A percentile compares a stretch with the other conserved stretches of the same genome.
Conservation (phyloP, 257 asterid species). For the Salvia rosmarinus region DNA sequence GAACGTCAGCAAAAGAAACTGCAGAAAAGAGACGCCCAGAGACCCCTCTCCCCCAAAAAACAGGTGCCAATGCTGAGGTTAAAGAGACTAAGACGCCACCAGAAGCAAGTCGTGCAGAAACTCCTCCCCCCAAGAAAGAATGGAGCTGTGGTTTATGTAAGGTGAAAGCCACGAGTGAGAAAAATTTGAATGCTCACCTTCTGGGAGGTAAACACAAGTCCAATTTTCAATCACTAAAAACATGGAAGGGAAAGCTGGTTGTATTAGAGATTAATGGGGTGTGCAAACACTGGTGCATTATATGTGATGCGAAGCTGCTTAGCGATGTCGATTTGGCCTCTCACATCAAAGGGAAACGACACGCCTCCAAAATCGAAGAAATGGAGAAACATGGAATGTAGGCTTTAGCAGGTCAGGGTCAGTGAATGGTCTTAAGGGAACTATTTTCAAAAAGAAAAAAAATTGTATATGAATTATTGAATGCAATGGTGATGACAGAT, state of each 20-base stretch:
- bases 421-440: too few species aligned
- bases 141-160: constrained; percentile 41
- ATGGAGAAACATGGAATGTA: background rate
- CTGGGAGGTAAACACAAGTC: background rate
- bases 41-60: background rate
- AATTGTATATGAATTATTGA: too few species aligned
- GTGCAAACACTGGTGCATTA: constrained; percentile 17
- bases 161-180: background rate
- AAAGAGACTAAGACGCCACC: constrained; percentile 15
- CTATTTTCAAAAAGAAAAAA: too few species aligned
- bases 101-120: background rate
- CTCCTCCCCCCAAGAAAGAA: constrained; percentile 20
- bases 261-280: background rate
- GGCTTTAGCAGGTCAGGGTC: too few species aligned
- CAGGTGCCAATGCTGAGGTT: constrained; percentile 20
- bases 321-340: constrained; percentile 24
- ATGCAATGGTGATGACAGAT: background rate
- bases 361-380: constrained; percentile 9
- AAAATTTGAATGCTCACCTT: background rate
- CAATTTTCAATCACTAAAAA: background rate
- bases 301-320: constrained; percentile 38
- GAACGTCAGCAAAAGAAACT: too few species aligned
- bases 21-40: too few species aligned
- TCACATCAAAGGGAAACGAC: constrained; percentile 50
- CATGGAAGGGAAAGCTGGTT: background rate